Evolutionary conservation across 768 basidiomycete genomes (phyloP), one percentile per base, ranked within the genome.

Genomic region (Tricholoma saponaceum): DNA sequence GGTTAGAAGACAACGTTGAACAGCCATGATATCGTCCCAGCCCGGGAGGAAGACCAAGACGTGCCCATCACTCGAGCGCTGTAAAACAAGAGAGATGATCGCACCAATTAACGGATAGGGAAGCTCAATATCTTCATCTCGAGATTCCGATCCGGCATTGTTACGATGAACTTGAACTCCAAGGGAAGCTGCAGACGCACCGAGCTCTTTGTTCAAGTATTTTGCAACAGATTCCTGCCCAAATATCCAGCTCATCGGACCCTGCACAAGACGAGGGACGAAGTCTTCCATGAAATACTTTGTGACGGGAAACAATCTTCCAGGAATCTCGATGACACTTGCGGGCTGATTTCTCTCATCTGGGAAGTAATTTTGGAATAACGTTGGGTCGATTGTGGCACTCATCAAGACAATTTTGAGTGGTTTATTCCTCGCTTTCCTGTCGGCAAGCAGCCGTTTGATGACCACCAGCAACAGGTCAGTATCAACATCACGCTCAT

Each of bases 351-450:
- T 85, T 0, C 71, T 59, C 16, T 81, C 75, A 65, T 89, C 83
- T 7, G 77, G 74, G 76, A 98, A 98, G 74, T 98, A 98, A 10
- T 80, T 74, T 67, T 90, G 87, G 82, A 97, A 98, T 23, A 96
- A 79, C 0, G 82, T 82, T 8, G 95, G 90, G 64, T 97, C 92
- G 67, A 98, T 92, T 44, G 95, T 98, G 8, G 95, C 95, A 66
- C 92, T 95, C 95, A 98, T 97, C 56, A 98, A 81, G 43, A 97
- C 73, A 61, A 98, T 78, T 70, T 94, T 95, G 70, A 98, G 73
- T 2, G 90, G 86, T 49, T 86, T 82, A 10, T 82, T 80, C 60
- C 82, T 81, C 5, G 82, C 76, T 67, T 82, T 87, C 62, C 94
- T 83, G 57, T 92, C 87, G 5, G 79, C 82, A 66, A 95, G 71